Evolutionary conservation across 2,329 filamentous ascomycete species (phyloP).

Genomic region (Dactylellina cionopaga): DNA sequence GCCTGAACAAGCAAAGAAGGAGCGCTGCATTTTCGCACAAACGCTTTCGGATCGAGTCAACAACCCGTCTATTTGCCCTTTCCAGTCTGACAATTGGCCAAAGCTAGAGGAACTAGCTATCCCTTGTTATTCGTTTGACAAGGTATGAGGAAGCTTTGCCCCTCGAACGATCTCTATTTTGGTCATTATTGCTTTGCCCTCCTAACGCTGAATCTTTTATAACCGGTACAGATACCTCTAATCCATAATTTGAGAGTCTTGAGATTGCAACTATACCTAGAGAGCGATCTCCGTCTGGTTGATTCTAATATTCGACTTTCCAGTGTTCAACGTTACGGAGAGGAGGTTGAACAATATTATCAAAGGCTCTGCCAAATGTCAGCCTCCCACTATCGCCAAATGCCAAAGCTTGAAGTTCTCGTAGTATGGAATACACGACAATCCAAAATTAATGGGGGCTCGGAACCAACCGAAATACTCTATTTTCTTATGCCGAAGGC

Average conservation of each 20-base stretch:
- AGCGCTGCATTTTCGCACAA: conserved; percentile 5
- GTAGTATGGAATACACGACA: background rate
- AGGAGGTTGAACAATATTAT: background rate
- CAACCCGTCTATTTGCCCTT: conserved; percentile 2
- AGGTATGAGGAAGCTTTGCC: background rate
- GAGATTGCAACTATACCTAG: background rate
- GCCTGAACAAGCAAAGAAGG: background rate
- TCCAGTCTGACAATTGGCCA: conserved; percentile 32
- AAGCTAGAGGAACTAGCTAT: conserved; percentile 35
- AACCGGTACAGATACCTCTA: background rate
- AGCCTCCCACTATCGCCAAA: background rate
- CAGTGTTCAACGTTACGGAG: too few species aligned
- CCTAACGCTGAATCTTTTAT: background rate
- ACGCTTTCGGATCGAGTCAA: background rate
- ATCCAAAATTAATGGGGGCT: background rate
- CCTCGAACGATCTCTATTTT: too few species aligned
- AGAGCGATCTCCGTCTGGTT: background rate
- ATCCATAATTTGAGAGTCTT: conserved; percentile 16
- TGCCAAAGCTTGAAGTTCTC: conserved; percentile 2
- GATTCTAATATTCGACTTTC: too few species aligned
- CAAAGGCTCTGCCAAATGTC: conserved; percentile 7
- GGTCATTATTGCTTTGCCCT: too few species aligned
- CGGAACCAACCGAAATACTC: background rate
- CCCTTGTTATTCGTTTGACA: background rate
- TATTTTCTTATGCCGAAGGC: conserved; percentile 8